These are phyloP conservation scores for Butyriboletus loyo DNA, from an alignment of 768 basidiomycete species.

Conservation along the genomic window DNA sequence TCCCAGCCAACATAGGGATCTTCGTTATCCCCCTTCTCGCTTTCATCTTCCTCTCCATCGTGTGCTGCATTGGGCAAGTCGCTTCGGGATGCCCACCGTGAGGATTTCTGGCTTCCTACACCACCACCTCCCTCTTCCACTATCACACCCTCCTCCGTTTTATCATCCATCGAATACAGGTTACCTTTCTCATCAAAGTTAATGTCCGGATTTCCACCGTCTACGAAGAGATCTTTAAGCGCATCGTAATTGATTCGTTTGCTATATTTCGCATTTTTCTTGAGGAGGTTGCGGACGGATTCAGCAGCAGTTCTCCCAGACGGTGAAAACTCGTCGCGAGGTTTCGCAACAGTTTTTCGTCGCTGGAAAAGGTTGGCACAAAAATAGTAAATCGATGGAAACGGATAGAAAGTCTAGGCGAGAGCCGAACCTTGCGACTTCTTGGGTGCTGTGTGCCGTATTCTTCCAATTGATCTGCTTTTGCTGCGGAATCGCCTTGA, in stretches of 20 bases:
- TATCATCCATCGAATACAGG: slow-evolving; percentile 54
- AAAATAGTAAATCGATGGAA: slow-evolving; percentile 9
- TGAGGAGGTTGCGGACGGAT: slow-evolving; percentile 51
- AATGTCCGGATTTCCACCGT: slow-evolving; percentile 26
- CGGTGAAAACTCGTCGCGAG: slow-evolving; percentile 69
- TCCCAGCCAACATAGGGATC: slow-evolving; percentile 36
- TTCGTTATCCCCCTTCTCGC: slow-evolving; percentile 40
- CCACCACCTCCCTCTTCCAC: slow-evolving; percentile 41
- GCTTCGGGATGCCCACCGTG: slow-evolving; percentile 26
- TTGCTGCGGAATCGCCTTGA: slow-evolving; percentile 57
- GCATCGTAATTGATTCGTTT: slow-evolving; percentile 94
- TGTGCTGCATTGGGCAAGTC: slow-evolving; percentile 1
- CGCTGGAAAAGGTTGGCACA: slow-evolving; percentile 42
- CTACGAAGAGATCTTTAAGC: slow-evolving; percentile 72
- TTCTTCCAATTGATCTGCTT: slow-evolving; percentile 54
- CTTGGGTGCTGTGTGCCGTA: slow-evolving; percentile 43
- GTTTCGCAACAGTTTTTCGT: slow-evolving; percentile 61
- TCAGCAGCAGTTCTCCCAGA: slow-evolving; percentile 35
- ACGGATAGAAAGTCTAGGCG: slow-evolving; percentile 27
- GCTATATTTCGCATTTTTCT: slow-evolving; percentile 85
- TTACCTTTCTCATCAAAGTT: slow-evolving; percentile 43
- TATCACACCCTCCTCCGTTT: slow-evolving; percentile 39
- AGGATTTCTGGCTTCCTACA: slow-evolving; percentile 30
- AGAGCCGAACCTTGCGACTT: slow-evolving; percentile 76
- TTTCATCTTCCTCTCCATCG: slow-evolving; percentile 29